Evolutionary conservation across 192 early-diverging fungal species (phyloP), one percentile per base, ranked within the genome.

Genomic region (Backusella tarrabulga): DNA sequence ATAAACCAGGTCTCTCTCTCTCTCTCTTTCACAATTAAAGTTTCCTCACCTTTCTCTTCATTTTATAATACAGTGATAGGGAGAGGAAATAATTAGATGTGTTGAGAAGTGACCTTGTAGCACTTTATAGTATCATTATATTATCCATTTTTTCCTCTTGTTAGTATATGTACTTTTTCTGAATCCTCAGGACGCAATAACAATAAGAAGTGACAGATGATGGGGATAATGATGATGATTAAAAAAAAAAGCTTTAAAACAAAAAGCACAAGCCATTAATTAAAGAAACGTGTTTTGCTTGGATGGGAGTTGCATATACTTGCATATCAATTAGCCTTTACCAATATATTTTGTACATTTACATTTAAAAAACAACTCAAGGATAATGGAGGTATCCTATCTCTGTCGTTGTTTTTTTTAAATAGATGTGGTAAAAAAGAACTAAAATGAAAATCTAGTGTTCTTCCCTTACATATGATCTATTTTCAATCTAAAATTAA

Each of bases 221-320:
- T 56, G 21, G 9, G 19, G 54, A 56, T 56, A 21, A 56, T 56
- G 54, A 56, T 23, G 21, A 56, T 56, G 52, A 54, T 23, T 44
- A 44, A 44, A 44, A 17, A 44, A 44, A 44, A 50, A 50, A 50
- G 32, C 46, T 2, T 19, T 26, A 12, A 29, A 63, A 63, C 19
- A 29, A 63, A 63, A 14, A 23, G 23, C 56, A 63, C 56, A 63
- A 63, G n/a, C 56, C 56, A 63, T 63, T 63, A 63, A 63, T 63
- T 26, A 63, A 23, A 63, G 21, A 23, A 63, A 63, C 56, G 56
- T 63, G 56, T 63, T 63, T 29, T 26, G 11, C 56, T 63, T 63
- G 56, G 56, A 63, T 14, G 4, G 26, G 26, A n/a, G 26, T 29
- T 63, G 56, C 56, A 63, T 63, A 63, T 23, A 63, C 26, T 63